Evolutionary conservation across 202 grass and related monocot species (phyloP).

Genomic region (Sporobolus alterniflorus): DNA sequence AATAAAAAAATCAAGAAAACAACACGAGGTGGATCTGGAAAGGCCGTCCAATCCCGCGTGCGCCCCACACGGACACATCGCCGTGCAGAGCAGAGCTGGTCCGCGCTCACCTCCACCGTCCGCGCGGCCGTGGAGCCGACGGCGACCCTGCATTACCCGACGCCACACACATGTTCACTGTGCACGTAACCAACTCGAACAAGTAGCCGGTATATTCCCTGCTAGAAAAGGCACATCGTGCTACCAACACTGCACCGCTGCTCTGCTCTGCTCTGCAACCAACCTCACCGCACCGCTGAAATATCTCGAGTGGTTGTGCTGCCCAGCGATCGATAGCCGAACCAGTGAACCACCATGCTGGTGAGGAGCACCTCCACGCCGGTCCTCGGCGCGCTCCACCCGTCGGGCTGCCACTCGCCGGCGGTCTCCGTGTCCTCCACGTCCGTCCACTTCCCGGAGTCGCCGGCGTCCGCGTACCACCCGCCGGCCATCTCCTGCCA

Average conservation of each 20-base stretch:
- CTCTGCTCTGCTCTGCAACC: neutral
- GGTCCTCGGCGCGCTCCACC: conserved; percentile 65
- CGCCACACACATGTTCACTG: conserved; percentile 11
- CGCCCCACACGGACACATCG: neutral
- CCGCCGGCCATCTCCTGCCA: conserved; percentile 51
- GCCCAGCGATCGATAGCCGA: neutral
- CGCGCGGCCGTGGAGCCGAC: neutral
- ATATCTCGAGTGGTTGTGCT: neutral
- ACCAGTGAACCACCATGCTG: conserved; percentile 77
- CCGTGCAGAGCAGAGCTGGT: neutral
- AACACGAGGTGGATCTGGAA: conserved; percentile 7
- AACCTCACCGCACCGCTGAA: neutral
- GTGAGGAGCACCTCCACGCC: conserved; percentile 80
- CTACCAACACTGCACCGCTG: neutral
- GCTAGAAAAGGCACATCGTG: neutral
- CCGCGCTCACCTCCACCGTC: conserved; percentile 3
- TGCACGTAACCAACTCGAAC: neutral
- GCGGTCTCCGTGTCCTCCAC: conserved; percentile 45
- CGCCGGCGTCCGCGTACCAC: conserved; percentile 43
- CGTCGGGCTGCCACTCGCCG: conserved; percentile 33
- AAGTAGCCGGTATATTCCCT: neutral
- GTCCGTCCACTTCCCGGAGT: conserved; percentile 48
- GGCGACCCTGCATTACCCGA: neutral
- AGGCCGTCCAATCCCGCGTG: conserved; percentile 11
- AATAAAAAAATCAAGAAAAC: no score